Percentiles rank a stretch among this genome's conserved stretches.
phyloP scores from a whole-genome alignment of 2,329 filamentous ascomycete genomes.

The Colletotrichum scovillei region DNA sequence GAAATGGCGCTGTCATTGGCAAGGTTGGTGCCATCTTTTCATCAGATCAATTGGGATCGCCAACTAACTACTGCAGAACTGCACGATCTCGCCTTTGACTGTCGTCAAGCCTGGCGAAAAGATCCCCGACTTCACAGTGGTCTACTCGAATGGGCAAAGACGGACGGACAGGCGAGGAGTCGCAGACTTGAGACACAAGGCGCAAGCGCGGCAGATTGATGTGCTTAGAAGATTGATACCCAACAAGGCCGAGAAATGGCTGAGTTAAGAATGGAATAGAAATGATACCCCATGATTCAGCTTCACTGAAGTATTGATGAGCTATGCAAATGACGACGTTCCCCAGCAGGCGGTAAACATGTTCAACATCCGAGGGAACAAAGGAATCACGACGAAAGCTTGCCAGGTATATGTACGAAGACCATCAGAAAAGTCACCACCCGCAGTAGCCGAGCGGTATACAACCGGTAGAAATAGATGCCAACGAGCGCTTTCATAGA shows the following conservation, averaged over 20 bases:
- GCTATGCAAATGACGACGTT: background rate
- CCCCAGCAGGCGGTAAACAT: background rate
- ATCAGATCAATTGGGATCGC: background rate
- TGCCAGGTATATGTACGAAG: background rate
- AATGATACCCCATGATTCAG: conserved; percentile 26
- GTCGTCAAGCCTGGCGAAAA: conserved; percentile 67
- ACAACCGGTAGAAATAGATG: background rate
- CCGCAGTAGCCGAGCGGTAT: background rate
- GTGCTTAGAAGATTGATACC: conserved; percentile 74
- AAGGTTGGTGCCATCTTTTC: conserved; percentile 56
- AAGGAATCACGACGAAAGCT: no score
- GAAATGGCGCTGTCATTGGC: conserved; percentile 70
- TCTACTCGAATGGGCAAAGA: conserved; percentile 73
- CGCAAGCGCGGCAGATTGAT: conserved; percentile 75
- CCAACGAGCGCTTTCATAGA: background rate
- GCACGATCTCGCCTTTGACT: conserved; percentile 75
- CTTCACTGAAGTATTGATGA: no score
- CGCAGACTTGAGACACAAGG: conserved; percentile 71
- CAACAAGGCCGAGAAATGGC: conserved; percentile 56
- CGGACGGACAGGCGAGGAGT: conserved; percentile 70
- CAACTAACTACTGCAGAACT: conserved; percentile 60
- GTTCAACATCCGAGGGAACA: background rate
- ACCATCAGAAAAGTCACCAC: background rate
- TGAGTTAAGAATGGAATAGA: conserved; percentile 9
- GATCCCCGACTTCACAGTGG: conserved; percentile 75